Percentiles rank a stretch among this genome's conserved stretches.
Evolutionary conservation across 164 flowering plant genomes (phyloP).

Genomic region (Hamamelis virginiana): DNA sequence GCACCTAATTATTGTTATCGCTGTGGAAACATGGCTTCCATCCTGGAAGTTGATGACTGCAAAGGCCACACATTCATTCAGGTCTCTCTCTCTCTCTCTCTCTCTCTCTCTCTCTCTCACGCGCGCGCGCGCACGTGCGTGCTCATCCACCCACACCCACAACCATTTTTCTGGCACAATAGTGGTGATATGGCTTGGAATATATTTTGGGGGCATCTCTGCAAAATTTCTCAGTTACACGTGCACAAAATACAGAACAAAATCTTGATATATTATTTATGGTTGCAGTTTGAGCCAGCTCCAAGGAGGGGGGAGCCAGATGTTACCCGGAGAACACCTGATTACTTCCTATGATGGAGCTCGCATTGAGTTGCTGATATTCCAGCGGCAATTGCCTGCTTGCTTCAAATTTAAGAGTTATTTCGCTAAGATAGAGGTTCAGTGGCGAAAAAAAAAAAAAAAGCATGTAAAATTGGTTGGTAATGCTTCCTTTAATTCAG

Average conservation of each 20-base stretch:
- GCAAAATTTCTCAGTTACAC: too few species aligned
- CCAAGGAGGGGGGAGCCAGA: constrained; percentile 99
- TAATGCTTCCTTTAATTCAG: constrained; percentile 21
- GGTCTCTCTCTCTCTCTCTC: constrained; percentile 38
- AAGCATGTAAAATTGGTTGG: constrained; percentile 30
- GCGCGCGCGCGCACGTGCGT: too few species aligned
- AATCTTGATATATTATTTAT: background rate
- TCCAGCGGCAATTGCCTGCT: constrained; percentile 23
- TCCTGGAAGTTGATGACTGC: constrained; percentile 96
- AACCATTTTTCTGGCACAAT: too few species aligned
- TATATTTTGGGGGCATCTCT: background rate
- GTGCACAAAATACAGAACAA: too few species aligned
- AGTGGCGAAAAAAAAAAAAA: constrained; percentile 12
- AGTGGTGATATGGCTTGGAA: too few species aligned
- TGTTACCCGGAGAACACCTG: constrained; percentile 96
- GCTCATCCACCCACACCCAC: background rate
- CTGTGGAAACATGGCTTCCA: constrained; percentile 99
- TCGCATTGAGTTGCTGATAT: constrained; percentile 19
- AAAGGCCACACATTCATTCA: constrained; percentile 92
- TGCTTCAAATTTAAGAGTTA: constrained; percentile 22
- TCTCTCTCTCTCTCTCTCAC: too few species aligned
- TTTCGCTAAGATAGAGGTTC: constrained; percentile 18
- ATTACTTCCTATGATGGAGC: constrained; percentile 72
- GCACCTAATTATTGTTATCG: constrained; percentile 98
- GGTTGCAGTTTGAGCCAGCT: constrained; percentile 96